Evolutionary conservation across 352 stramenopile species (phyloP).

Genomic region (Globisporangium cystogenes): DNA sequence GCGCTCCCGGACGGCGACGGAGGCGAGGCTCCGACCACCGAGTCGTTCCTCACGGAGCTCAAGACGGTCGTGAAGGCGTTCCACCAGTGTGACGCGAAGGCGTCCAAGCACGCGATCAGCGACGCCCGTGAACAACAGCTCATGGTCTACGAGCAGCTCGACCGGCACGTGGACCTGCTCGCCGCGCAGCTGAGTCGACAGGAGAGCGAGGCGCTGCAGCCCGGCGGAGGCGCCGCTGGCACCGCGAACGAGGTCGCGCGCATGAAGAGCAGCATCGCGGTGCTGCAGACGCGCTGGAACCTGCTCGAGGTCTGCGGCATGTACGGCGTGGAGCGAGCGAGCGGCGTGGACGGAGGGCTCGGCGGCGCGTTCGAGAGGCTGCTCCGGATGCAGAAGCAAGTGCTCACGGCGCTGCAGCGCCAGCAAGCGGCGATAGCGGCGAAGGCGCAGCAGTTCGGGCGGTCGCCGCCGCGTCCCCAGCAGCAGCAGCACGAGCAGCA

Average conservation of each 20-base stretch:
- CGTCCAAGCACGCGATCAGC: not conserved
- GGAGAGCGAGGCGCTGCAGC: constrained; percentile 12
- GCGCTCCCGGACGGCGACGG: constrained; percentile 2
- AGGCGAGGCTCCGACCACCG: constrained; percentile 15
- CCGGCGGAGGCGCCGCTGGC: not conserved
- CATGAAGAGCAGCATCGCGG: constrained; percentile 9
- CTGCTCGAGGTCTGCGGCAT: constrained; percentile 43
- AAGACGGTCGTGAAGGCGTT: constrained; percentile 47
- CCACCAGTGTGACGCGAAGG: constrained; percentile 8
- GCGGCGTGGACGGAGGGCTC: constrained; percentile 22
- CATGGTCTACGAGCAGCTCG: constrained; percentile 36
- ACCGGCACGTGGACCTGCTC: constrained; percentile 47
- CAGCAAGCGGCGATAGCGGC: constrained; percentile 13
- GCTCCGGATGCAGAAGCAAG: constrained; percentile 39
- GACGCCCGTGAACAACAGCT: constrained; percentile 15
- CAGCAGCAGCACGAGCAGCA: constrained; percentile 19
- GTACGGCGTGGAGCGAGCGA: constrained; percentile 38
- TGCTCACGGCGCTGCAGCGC: constrained; percentile 35
- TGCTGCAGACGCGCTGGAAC: constrained; percentile 44
- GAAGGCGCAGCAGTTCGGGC: not conserved
- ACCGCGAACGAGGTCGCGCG: constrained; percentile 1
- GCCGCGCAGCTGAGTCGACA: constrained; percentile 35
- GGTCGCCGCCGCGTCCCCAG: not conserved
- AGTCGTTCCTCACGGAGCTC: constrained; percentile 43
- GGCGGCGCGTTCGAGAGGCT: constrained; percentile 33